Evolutionary conservation across 306 rosid species (phyloP).

Genomic region (Calophaca sinica): DNA sequence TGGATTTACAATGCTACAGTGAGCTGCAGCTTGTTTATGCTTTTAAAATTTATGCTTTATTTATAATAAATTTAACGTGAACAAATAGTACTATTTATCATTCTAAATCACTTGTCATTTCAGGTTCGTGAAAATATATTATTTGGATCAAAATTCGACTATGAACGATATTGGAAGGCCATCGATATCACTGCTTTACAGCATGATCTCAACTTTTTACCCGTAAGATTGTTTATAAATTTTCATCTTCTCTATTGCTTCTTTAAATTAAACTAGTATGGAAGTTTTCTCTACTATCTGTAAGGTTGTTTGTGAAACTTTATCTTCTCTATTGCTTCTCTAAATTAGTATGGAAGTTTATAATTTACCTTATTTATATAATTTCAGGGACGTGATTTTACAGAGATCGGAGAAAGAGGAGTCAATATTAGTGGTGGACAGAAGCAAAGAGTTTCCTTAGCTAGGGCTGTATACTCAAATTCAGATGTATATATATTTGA

Average conservation of each 20-base stretch:
- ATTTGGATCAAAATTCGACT: conserved; percentile 78
- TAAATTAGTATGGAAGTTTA: background rate
- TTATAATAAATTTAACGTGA: background rate
- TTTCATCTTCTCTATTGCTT: conserved; percentile 30
- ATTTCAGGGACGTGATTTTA: conserved; percentile 77
- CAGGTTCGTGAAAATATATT: conserved; percentile 89
- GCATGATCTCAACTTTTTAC: conserved; percentile 80
- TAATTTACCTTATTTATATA: conserved; percentile 16
- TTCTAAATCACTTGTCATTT: conserved; percentile 36
- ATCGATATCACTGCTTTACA: conserved; percentile 70
- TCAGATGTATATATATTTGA: conserved; percentile 87
- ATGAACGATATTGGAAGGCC: conserved; percentile 71
- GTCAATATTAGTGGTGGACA: conserved; percentile 96
- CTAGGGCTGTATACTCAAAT: conserved; percentile 85
- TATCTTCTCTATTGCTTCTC: conserved; percentile 33
- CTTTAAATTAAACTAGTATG: conserved; percentile 3
- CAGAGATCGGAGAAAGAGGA: conserved; percentile 97
- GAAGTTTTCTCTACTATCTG: background rate
- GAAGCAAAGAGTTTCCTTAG: conserved; percentile 94
- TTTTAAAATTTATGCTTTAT: background rate
- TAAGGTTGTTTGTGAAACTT: conserved; percentile 40
- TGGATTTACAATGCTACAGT: conserved; percentile 98
- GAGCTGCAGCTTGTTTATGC: conserved; percentile 51
- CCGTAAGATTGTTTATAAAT: conserved; percentile 51
- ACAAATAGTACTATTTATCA: conserved; percentile 17